A percentile compares a stretch with the other conserved stretches of the same genome.
These are phyloP conservation scores for Haematococcus lacustris DNA, from an alignment of 139 green algal species.

Conservation along the genomic window DNA sequence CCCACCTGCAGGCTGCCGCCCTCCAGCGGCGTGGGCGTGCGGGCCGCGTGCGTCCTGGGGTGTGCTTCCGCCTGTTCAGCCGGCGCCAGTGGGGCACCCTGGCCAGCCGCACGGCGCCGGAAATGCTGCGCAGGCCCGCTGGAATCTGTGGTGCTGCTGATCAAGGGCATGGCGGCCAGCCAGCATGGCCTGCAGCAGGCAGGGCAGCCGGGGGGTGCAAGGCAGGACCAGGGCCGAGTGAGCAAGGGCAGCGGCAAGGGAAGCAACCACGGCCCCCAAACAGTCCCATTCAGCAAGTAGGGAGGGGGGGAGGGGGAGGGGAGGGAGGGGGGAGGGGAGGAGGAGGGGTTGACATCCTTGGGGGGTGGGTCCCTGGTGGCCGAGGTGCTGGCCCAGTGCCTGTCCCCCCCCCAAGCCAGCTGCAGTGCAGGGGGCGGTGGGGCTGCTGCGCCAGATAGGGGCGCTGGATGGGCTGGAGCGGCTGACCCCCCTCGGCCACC, in stretches of 20 bases:
- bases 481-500: conserved; percentile 77
- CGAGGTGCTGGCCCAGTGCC: conserved; percentile 40
- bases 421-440: conserved; percentile 23
- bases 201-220: no score
- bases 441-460: conserved; percentile 29
- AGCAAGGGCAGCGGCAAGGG: no score
- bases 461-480: conserved; percentile 46
- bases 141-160: conserved; percentile 56
- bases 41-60: conserved; percentile 64
- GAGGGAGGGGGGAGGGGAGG: no score
- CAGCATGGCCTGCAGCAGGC: background rate
- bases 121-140: conserved; percentile 76
- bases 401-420: conserved; percentile 50
- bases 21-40: conserved; percentile 73
- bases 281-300: no score
- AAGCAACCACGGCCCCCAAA: no score
- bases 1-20: conserved; percentile 46
- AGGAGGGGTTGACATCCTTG: no score
- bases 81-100: conserved; percentile 40
- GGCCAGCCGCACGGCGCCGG: conserved; percentile 60
- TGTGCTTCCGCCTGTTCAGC: conserved; percentile 76
- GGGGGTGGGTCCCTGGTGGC: no score
- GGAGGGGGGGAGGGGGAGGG: no score
- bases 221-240: conserved; percentile 6
- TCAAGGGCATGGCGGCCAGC: conserved; percentile 36